Percentiles rank a stretch among this genome's conserved stretches.
Conservation (phyloP, 2,329 filamentous ascomycete species). For the Sphaerulina vaccinii region DNA sequence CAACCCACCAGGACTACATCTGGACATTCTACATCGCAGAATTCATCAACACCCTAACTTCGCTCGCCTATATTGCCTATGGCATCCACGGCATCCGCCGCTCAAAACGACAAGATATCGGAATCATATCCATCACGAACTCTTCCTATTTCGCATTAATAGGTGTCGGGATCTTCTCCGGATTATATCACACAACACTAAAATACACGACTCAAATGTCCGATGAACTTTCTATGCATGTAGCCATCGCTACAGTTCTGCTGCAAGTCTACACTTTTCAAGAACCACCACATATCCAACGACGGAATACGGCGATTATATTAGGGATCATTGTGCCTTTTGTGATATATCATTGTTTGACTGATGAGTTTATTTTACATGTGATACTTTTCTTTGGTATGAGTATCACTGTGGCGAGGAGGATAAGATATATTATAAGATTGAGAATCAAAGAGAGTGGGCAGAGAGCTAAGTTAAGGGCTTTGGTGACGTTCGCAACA, state of each 20-base stretch:
- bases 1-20: constrained; percentile 24
- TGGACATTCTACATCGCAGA: constrained; percentile 28
- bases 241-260: constrained; percentile 30
- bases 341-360: constrained; percentile 33
- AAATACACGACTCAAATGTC: constrained; percentile 34
- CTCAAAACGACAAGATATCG: constrained; percentile 24
- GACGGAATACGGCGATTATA: constrained; percentile 28
- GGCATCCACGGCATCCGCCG: constrained; percentile 31
- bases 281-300: constrained; percentile 24
- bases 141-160: constrained; percentile 31
- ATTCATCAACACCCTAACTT: constrained; percentile 34
- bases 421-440: constrained; percentile 23
- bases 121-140: constrained; percentile 25
- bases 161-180: constrained; percentile 29
- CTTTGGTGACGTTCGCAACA: constrained; percentile 22
- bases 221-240: constrained; percentile 33
- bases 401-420: constrained; percentile 24
- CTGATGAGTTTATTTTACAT: constrained; percentile 32
- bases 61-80: constrained; percentile 29
- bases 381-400: constrained; percentile 31
- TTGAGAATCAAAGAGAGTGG: constrained; percentile 21
- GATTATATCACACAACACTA: constrained; percentile 28
- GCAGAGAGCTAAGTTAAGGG: constrained; percentile 44
- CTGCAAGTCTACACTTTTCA: constrained; percentile 30
- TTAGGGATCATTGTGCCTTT: constrained; percentile 28